A percentile compares a stretch with the other conserved stretches of the same genome.
These are phyloP conservation scores for Diaporthe citriasiana DNA, from an alignment of 2,329 filamentous ascomycete species.

Conservation along the genomic window DNA sequence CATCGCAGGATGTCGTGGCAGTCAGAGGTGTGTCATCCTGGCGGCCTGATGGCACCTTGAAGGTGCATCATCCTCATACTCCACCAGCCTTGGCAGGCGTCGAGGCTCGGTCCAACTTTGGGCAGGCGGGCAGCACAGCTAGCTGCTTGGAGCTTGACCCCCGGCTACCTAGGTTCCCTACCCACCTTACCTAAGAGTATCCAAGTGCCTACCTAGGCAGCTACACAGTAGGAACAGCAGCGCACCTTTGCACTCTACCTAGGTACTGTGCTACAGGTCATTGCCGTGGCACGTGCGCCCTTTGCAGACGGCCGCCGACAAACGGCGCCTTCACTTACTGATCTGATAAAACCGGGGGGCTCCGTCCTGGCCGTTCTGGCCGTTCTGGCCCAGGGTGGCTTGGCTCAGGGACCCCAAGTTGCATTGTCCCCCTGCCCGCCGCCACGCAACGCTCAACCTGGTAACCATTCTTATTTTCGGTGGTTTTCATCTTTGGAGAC, in stretches of 20 bases:
- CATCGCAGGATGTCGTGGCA: slow-evolving; percentile 43
- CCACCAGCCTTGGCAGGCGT: slow-evolving; percentile 23
- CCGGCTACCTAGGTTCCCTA: too few species aligned
- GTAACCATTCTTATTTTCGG: background rate
- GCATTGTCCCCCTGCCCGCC: background rate
- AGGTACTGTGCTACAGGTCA: background rate
- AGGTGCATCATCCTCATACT: slow-evolving; percentile 25
- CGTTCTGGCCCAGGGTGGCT: background rate
- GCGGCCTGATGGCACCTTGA: slow-evolving; percentile 1
- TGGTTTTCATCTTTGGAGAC: background rate
- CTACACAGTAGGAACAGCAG: background rate
- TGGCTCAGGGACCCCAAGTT: background rate
- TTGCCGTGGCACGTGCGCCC: slow-evolving; percentile 17
- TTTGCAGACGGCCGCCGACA: background rate
- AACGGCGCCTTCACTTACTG: slow-evolving; percentile 22
- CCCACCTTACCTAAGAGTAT: background rate
- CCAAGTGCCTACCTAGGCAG: background rate
- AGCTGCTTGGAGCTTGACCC: slow-evolving; percentile 17
- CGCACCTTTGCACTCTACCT: background rate
- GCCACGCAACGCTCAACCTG: background rate
- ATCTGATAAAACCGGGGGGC: background rate
- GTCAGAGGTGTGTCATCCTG: slow-evolving; percentile 25
- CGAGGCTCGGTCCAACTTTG: slow-evolving; percentile 15
- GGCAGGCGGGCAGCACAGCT: background rate
- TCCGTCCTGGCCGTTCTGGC: background rate